Evolutionary conservation across 2,329 filamentous ascomycete genomes (phyloP).

Genomic region (Trichoderma oligosporum): DNA sequence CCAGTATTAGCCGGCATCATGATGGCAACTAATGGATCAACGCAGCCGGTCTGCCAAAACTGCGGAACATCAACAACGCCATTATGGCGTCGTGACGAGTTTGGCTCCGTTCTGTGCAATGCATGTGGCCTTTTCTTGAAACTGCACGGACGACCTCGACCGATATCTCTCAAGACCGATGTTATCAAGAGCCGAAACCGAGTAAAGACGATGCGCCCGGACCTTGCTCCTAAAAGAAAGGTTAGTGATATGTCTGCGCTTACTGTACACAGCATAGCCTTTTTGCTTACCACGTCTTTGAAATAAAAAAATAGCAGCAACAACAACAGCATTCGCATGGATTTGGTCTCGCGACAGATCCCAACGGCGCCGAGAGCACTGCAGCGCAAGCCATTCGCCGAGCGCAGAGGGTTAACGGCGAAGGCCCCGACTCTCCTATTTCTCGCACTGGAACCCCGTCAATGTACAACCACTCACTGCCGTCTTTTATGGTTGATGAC

Average conservation of each 20-base stretch:
- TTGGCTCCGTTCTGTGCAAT: slow-evolving; percentile 94
- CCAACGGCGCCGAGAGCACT: slow-evolving; percentile 58
- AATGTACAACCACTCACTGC: slow-evolving; percentile 69
- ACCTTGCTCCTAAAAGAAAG: slow-evolving; percentile 80
- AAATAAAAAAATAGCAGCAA: slow-evolving; percentile 25
- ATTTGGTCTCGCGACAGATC: slow-evolving; percentile 41
- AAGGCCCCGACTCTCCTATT: slow-evolving; percentile 73
- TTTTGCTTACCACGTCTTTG: not conserved
- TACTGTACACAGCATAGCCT: not conserved
- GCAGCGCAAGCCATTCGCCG: slow-evolving; percentile 55
- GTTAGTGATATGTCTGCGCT: slow-evolving; percentile 42
- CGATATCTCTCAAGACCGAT: slow-evolving; percentile 96
- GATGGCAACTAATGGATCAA: slow-evolving; percentile 57
- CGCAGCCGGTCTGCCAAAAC: slow-evolving; percentile 95
- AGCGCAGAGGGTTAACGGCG: slow-evolving; percentile 69
- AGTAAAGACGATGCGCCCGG: slow-evolving; percentile 80
- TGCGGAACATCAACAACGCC: slow-evolving; percentile 94
- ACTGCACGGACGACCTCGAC: slow-evolving; percentile 86
- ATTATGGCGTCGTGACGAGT: slow-evolving; percentile 95
- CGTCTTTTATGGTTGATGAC: slow-evolving; percentile 74
- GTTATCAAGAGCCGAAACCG: slow-evolving; percentile 99
- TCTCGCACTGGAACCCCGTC: slow-evolving; percentile 76
- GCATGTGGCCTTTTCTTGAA: slow-evolving; percentile 97
- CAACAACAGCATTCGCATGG: slow-evolving; percentile 40
- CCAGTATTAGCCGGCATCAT: slow-evolving; percentile 38